Percentiles rank a stretch among this genome's conserved stretches.
Conservation (phyloP, 2,329 filamentous ascomycete species). For the Annulohypoxylon truncatum region DNA sequence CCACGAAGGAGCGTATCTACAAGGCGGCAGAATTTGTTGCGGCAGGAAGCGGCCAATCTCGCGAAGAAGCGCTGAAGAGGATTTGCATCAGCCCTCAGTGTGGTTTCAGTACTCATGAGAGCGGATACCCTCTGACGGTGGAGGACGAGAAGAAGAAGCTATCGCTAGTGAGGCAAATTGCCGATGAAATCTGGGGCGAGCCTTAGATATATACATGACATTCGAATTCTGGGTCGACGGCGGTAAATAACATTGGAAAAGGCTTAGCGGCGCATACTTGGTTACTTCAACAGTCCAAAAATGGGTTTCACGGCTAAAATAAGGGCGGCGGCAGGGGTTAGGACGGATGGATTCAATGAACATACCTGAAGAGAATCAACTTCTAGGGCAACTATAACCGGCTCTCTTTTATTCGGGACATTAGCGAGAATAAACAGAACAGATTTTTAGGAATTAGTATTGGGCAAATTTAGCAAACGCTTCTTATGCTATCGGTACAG, state of each 20-base stretch:
- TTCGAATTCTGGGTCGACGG: background rate
- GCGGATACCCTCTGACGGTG: slow-evolving; percentile 74
- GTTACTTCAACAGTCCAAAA: slow-evolving; percentile 46
- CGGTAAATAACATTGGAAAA: background rate
- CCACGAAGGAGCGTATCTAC: slow-evolving; percentile 69
- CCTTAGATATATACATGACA: slow-evolving; percentile 44
- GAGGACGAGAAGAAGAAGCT: slow-evolving; percentile 81
- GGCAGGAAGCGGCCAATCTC: slow-evolving; percentile 71
- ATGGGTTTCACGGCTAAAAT: slow-evolving; percentile 25
- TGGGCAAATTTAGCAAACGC: background rate
- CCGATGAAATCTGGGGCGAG: slow-evolving; percentile 76
- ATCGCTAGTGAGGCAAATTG: slow-evolving; percentile 75
- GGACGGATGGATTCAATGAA: slow-evolving; percentile 8
- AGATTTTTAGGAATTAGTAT: background rate
- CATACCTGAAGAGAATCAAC: slow-evolving; percentile 44
- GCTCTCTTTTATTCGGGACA: background rate
- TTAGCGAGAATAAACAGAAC: background rate
- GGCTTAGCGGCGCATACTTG: slow-evolving; percentile 24
- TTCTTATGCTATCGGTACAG: background rate
- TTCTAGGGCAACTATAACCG: slow-evolving; percentile 32
- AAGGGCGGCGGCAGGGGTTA: background rate
- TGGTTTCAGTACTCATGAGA: slow-evolving; percentile 79
- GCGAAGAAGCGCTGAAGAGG: slow-evolving; percentile 75
- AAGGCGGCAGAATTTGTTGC: slow-evolving; percentile 76
- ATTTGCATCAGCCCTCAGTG: slow-evolving; percentile 78